Evolutionary conservation across 768 basidiomycete genomes (phyloP), one percentile per base, ranked within the genome.

Genomic region (Clavulina sp.): DNA sequence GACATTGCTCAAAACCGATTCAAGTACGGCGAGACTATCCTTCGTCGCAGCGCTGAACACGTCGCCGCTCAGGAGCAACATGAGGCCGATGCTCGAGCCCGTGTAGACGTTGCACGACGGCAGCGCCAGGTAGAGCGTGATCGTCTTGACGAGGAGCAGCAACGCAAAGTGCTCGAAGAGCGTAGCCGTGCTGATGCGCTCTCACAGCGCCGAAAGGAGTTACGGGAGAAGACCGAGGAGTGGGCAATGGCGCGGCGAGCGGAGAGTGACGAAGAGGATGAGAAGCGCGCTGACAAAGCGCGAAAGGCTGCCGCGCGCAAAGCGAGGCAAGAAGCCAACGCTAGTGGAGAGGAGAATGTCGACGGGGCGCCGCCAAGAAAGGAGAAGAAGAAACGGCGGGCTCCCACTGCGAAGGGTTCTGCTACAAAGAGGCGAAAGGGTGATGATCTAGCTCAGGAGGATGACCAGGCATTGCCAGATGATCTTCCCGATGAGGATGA

Each of bases 1-100:
- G 89, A 93, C 46, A 74, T 96, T 43, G 88, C 91, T 0, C 83
- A 89, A 57, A 84, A 93, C 58, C 78, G 95, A 41, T 74, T 80
- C 34, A 82, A 83, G 62, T 99, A 96, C 59, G 89, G 91, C 9
- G 82, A 86, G 55, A 81, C 74, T 59, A 80, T 97, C 72, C 62
- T 93, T 50, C 73, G 84, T 51, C 79, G 79, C 49, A 81, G 78
- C 2, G 82, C 85, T 7, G 86, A 84, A 38, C 88, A 93, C 60
- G 68, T 88, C 23, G 65, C 73, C 3, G 69, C 73, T 18, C 89
- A 93, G 61, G 69, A 73, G 50, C 74, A 78, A 52, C 73, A 76
- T 58, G 89, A 92, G 62, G 69, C 66, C 0, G 83, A 89, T 60
- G 70, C 73, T 0, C 73, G 79, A 46, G 78, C 81, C 3, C 78